Base-by-base conservation (phyloP, 1,139 yeast genomes). In the Suhomyces anneliseae region DNA sequence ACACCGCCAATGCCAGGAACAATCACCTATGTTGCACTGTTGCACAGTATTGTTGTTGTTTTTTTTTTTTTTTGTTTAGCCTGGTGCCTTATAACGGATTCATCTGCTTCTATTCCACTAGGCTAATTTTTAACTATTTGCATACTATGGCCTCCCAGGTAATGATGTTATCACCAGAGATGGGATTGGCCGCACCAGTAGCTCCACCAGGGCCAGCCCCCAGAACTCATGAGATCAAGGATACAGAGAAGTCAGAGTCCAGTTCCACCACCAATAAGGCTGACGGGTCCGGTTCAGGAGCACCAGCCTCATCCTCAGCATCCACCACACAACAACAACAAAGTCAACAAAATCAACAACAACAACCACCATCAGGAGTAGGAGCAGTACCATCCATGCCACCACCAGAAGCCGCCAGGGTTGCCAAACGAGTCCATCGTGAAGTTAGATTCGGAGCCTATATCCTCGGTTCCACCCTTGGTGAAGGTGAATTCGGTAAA, bases 401-500 rank as follows among this genome's bases (percentile, higher is more conserved):
- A 19, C 36, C 36, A 34, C 24, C 29, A 11, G 29, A 31, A 14
- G 31, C 37, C 35, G 36, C 53, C 31, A 37, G 38, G 37, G 43
- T 44, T 12, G 48, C 48, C 38, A 66, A 64, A 51, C 54, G 71
- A 36, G 59, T 69, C 6, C 83, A 80, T 49, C 66, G 83, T 44
- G 85, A 81, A 58, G 84, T 81, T 50, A 75, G 92, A 39, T 90
- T 93, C 62, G 98, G 98, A 34, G 83, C 88, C 34, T 93, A 92
- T 61, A 81, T 88, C 34, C 76, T 93, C 7, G 98, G 98, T 4
- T 85, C 96, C 19, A 92, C 98, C 1, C 72, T 93, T n/a, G 99
- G 99, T 36, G 97, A 92, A 69, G 99, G 99, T 39, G 98, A 93
- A 64, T 93, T 93, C 66, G 99, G 98, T 49, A 92, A 92, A 67